Evolutionary conservation across 805 yeast species (phyloP).

Genomic region (Starmerella ratchasimensis): DNA sequence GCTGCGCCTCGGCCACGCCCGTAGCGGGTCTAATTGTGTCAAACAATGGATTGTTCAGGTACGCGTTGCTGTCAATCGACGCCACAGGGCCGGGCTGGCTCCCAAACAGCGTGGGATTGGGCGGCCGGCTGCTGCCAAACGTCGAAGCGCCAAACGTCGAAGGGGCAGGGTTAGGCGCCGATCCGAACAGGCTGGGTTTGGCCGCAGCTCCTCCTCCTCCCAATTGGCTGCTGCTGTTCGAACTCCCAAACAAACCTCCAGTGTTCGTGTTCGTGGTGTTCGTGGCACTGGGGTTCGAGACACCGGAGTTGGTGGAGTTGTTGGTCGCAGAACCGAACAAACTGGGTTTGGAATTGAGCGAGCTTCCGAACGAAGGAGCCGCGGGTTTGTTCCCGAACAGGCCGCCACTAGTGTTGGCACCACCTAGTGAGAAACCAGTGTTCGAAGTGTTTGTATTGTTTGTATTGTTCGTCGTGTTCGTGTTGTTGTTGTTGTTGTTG

Average conservation of each 20-base stretch:
- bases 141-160: conserved; percentile 23
- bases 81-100: conserved; percentile 27
- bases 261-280: conserved; percentile 7
- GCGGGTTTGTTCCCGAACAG: conserved; percentile 24
- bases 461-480: too few relatives aligned
- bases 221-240: conserved; percentile 13
- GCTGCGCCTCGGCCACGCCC: background rate
- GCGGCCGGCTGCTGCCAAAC: background rate
- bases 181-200: conserved; percentile 24
- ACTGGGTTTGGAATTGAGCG: too few relatives aligned
- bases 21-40: conserved; percentile 3
- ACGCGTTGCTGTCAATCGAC: conserved; percentile 46
- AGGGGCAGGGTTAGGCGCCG: conserved; percentile 18
- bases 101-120: conserved; percentile 19
- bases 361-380: conserved; percentile 23
- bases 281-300: conserved; percentile 15
- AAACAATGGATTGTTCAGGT: conserved; percentile 65
- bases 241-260: conserved; percentile 31
- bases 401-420: conserved; percentile 20
- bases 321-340: too few relatives aligned
- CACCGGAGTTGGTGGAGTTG: background rate
- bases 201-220: conserved; percentile 6
- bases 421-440: too few relatives aligned
- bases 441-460: too few relatives aligned
- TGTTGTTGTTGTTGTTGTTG: conserved; percentile 8